Conservation (phyloP, 805 yeast genomes). For the Wickerhamiella siamensis region DNA sequence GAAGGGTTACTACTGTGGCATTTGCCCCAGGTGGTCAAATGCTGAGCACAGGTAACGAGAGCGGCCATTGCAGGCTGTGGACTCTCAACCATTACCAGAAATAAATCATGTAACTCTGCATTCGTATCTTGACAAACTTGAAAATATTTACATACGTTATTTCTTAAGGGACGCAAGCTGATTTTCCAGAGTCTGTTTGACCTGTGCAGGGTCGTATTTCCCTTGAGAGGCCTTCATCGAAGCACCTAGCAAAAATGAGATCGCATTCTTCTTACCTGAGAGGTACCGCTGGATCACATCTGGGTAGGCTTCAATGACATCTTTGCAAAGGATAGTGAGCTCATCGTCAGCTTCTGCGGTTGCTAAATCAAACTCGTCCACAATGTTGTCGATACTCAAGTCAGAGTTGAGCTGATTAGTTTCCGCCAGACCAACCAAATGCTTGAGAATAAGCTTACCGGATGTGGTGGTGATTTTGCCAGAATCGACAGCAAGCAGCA, state of each 20-base stretch:
- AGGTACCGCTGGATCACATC: slow-evolving; percentile 43
- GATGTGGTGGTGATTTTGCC: slow-evolving; percentile 47
- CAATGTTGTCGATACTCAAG: slow-evolving; percentile 29
- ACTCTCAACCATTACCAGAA: slow-evolving; percentile 56
- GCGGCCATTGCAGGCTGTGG: slow-evolving; percentile 84
- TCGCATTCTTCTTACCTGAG: slow-evolving; percentile 45
- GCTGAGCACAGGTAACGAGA: slow-evolving; percentile 81
- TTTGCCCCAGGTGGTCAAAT: slow-evolving; percentile 74
- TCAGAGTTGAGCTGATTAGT: slow-evolving; percentile 4
- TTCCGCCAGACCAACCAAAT: slow-evolving; percentile 26
- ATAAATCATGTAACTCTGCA: background rate
- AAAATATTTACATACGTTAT: background rate
- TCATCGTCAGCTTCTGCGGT: slow-evolving; percentile 21
- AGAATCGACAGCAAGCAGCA: slow-evolving; percentile 36
- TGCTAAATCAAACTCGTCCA: slow-evolving; percentile 35
- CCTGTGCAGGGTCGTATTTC: slow-evolving; percentile 20
- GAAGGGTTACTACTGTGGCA: slow-evolving; percentile 69
- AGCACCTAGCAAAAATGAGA: slow-evolving; percentile 70
- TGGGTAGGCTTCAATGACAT: slow-evolving; percentile 32
- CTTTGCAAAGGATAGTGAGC: slow-evolving; percentile 32
- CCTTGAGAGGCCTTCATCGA: slow-evolving; percentile 77
- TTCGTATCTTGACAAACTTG: background rate
- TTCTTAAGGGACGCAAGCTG: background rate
- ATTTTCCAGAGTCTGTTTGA: slow-evolving; percentile 17
- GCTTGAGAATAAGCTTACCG: slow-evolving; percentile 50